These are phyloP conservation scores for Penicillium paxilli DNA, from an alignment of 495 filamentous ascomycete species.

Conservation along the genomic window DNA sequence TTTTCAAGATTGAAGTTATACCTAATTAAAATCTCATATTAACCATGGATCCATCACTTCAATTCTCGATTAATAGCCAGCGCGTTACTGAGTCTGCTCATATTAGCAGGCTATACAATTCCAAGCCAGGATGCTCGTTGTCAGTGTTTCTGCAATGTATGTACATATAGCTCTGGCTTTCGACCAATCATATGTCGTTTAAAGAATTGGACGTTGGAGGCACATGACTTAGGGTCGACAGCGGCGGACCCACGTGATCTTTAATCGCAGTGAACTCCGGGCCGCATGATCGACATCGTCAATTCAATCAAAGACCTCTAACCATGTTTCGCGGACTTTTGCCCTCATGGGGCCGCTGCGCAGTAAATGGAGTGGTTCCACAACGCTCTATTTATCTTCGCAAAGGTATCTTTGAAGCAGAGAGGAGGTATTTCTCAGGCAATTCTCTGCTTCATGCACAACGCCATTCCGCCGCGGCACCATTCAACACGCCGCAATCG, in stretches of 20 bases:
- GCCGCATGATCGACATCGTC: conserved; percentile 1
- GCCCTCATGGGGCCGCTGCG: conserved; percentile 27
- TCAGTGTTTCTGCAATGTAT: no score
- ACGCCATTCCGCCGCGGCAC: conserved; percentile 32
- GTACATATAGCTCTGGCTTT: no score
- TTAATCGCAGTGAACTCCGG: background rate
- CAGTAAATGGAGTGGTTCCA: conserved; percentile 12
- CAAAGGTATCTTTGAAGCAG: conserved; percentile 20
- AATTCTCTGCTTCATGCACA: conserved; percentile 29
- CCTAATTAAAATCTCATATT: no score
- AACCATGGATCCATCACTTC: no score
- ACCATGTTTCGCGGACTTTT: conserved; percentile 36
- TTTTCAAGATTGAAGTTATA: no score
- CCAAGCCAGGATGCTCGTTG: no score
- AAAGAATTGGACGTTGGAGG: background rate
- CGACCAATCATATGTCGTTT: no score
- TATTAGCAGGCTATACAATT: no score
- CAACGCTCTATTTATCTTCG: conserved; percentile 14
- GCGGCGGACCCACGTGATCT: background rate
- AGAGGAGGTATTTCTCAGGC: conserved; percentile 40
- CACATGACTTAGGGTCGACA: background rate
- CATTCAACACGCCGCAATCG: conserved; percentile 43
- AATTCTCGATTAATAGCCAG: no score
- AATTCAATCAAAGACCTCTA: conserved; percentile 9
- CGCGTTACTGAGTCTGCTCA: no score